Evolutionary conservation across 23 red algal genomes (phyloP), one percentile per base, ranked within the genome.

Genomic region (Cyanidiococcus yangmingshanensis): DNA sequence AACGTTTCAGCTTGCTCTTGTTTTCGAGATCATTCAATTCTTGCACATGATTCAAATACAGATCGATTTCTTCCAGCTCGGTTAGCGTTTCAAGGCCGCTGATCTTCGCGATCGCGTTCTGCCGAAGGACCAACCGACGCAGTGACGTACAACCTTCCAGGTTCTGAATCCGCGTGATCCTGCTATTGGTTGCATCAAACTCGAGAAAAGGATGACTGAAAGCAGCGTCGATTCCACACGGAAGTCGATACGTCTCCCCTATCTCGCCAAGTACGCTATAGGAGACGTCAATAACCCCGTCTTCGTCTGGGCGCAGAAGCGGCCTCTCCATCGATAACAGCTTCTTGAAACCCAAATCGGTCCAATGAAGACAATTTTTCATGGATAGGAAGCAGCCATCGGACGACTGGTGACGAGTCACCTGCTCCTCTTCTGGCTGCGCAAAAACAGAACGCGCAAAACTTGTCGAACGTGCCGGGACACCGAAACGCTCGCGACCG

Each of bases 31-130:
- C 57, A 2, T 50, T 82, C 25, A 98, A 78, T 17, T 59, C 57
- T 2, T 34, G 74, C 38, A 98, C 79, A 31, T 80, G 67, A 75
- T 98, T 98, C 68, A 92, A 80, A 85, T 92, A 98, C 2, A 98
- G 71, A 39, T 98, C 94, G 37, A 98, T 37, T 34, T 98, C 88
- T 40, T 76, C 76, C 17, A 98, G 84, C 33, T 82, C 74, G 2
- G 67, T 21, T 36, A 89, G 75, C 45, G 67, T 54, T 24, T 74
- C 58, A 26, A 98, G 75, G 32, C 80, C 86, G 40, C 76, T 68
- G 33, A 98, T 40, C 39, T 40, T 40, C 25, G 51, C 76, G 38
- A 98, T 91, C 17, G 79, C 59, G 82, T 98, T 98, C 41, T 98
- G 94, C 18, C 94, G 94, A 75, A 98, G 94, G 2, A 89, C 79